phyloP scores from a whole-genome alignment of 345 rosid species.

The Heritiera littoralis region DNA sequence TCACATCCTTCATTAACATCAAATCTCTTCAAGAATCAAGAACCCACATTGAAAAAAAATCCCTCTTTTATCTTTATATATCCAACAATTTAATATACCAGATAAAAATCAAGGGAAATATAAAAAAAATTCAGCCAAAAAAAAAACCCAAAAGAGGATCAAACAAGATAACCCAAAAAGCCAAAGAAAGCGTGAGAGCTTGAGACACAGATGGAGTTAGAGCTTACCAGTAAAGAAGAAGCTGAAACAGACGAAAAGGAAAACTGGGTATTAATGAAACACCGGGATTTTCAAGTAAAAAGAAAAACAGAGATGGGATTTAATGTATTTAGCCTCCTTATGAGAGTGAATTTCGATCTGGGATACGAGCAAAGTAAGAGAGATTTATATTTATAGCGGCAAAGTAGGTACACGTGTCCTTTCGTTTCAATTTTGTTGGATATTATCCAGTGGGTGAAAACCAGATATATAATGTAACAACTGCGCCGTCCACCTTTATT shows the following conservation, averaged over 20 bases:
- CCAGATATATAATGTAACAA: background rate
- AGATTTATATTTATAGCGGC: background rate
- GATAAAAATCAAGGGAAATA: background rate
- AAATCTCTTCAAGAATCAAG: background rate
- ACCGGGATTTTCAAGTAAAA: background rate
- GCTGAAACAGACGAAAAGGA: background rate
- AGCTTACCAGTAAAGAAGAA: slow-evolving; percentile 3
- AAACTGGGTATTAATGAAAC: background rate
- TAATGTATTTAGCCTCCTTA: background rate
- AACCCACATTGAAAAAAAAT: background rate
- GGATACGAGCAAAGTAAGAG: background rate
- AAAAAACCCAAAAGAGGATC: background rate
- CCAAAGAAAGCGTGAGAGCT: background rate
- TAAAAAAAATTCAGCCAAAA: background rate
- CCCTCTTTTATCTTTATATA: background rate
- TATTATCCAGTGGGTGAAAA: too few relatives aligned
- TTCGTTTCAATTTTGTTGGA: too few relatives aligned
- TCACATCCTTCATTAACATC: background rate
- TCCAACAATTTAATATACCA: background rate
- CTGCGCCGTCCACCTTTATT: background rate
- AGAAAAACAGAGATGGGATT: background rate
- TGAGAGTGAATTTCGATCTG: background rate
- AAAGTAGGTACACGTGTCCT: background rate
- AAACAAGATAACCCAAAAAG: background rate
- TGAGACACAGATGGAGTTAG: background rate